A percentile compares a stretch with the other conserved stretches of the same genome.
Evolutionary conservation across 163 green algal species (phyloP).

Genomic region (Chlamydomonas reinhardtii): DNA sequence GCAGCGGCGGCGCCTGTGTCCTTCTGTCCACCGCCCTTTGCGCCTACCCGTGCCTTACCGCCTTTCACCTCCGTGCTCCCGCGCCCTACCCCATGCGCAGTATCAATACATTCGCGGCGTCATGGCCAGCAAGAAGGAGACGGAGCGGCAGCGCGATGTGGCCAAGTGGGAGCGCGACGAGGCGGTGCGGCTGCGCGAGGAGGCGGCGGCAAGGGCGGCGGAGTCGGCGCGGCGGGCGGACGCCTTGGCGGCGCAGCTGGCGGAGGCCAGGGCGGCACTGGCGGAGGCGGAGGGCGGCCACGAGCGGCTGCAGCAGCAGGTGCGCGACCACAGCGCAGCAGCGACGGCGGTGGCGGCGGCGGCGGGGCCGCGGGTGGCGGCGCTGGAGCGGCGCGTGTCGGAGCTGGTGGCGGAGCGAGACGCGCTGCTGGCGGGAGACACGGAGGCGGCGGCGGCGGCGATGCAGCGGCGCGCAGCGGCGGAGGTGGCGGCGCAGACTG

Average conservation of each 20-base stretch:
- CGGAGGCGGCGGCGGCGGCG: no score
- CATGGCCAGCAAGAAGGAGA: not conserved
- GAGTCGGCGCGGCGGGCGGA: not conserved
- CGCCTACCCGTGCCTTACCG: not conserved
- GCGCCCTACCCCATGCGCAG: not conserved
- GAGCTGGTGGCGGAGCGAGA: constrained; percentile 15
- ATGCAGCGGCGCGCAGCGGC: no score
- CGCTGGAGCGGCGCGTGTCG: not conserved
- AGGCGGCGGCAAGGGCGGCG: no score
- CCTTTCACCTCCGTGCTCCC: not conserved
- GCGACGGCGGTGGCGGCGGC: not conserved
- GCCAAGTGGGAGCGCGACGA: constrained; percentile 20
- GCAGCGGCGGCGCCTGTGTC: not conserved
- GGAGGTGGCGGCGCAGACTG: no score
- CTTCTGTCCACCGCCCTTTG: no score
- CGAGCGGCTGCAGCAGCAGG: not conserved
- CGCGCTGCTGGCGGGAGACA: not conserved
- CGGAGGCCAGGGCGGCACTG: not conserved
- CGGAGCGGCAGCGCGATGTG: not conserved
- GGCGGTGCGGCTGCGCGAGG: constrained; percentile 6
- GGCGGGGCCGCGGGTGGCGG: not conserved
- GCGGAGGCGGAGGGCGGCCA: not conserved
- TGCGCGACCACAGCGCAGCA: not conserved
- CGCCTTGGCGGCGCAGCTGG: not conserved
- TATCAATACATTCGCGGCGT: constrained; percentile 18